A percentile compares a stretch with the other conserved stretches of the same genome.
Conservation (phyloP, 176 grass and related monocot species). For the Poa annua region DNA sequence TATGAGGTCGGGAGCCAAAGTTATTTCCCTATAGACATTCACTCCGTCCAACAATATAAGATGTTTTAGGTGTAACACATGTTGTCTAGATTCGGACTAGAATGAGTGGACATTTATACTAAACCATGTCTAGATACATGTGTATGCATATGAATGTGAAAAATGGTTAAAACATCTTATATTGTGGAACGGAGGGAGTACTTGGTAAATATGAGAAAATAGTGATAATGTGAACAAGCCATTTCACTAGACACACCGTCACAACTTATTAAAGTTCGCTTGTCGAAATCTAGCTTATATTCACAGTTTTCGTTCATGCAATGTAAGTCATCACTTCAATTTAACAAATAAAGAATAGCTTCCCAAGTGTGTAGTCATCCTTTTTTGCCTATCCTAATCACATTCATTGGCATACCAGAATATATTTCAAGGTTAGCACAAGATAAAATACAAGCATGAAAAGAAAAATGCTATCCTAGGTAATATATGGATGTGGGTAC, state of each 20-base stretch:
- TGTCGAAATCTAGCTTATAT: conserved; percentile 1
- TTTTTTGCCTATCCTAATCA: not conserved
- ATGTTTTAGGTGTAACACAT: too few species aligned
- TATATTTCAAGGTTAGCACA: conserved; percentile 6
- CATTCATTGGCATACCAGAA: conserved; percentile 19
- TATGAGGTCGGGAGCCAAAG: too few species aligned
- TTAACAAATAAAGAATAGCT: not conserved
- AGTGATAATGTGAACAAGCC: conserved; percentile 1
- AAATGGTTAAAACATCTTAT: too few species aligned
- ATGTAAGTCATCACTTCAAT: not conserved
- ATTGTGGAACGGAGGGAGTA: too few species aligned
- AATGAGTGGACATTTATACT: too few species aligned
- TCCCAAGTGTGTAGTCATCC: not conserved
- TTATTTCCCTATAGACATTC: too few species aligned
- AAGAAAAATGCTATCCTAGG: not conserved
- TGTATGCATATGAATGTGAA: too few species aligned
- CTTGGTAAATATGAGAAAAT: conserved; percentile 13
- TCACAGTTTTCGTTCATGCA: not conserved
- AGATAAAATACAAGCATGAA: not conserved
- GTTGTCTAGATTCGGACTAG: too few species aligned
- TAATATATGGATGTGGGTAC: not conserved
- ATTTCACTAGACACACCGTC: not conserved
- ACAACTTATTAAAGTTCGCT: conserved; percentile 14
- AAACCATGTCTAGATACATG: too few species aligned
- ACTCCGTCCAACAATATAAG: too few species aligned